These are phyloP conservation scores for Barnettozyma wickerhamii DNA, from an alignment of 805 yeast genomes.

Conservation along the genomic window DNA sequence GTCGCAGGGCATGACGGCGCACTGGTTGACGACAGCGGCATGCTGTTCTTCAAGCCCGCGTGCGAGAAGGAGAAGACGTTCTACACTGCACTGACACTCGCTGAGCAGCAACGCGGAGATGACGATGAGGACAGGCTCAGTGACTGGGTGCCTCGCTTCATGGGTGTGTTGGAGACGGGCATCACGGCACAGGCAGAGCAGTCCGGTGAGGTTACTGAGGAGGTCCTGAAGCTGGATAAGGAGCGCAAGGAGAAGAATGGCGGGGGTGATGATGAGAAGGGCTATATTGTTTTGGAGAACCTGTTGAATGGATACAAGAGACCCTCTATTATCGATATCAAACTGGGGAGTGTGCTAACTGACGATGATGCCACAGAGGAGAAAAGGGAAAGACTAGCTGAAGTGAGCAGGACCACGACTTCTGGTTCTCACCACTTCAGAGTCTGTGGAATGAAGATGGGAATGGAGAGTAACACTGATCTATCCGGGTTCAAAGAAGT, in stretches of 20 bases:
- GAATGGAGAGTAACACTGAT: conserved; percentile 19
- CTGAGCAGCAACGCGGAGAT: conserved; percentile 21
- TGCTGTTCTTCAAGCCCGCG: conserved; percentile 70
- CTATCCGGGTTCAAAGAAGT: conserved; percentile 11
- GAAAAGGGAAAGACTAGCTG: conserved; percentile 54
- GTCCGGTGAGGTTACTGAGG: conserved; percentile 22
- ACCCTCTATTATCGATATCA: conserved; percentile 81
- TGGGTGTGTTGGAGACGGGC: conserved; percentile 56
- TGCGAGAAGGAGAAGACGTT: conserved; percentile 67
- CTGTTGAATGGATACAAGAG: conserved; percentile 50
- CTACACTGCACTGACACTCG: conserved; percentile 39
- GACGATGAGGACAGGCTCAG: conserved; percentile 31
- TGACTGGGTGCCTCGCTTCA: conserved; percentile 60
- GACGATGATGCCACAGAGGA: conserved; percentile 58
- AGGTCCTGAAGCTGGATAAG: conserved; percentile 10
- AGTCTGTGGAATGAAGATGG: conserved; percentile 83
- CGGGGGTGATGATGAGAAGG: conserved; percentile 18
- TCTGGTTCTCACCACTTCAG: conserved; percentile 74
- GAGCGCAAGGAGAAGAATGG: neutral
- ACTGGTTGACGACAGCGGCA: conserved; percentile 55
- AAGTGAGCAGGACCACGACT: conserved; percentile 70
- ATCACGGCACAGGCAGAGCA: conserved; percentile 27
- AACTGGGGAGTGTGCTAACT: conserved; percentile 67
- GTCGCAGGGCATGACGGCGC: conserved; percentile 95
- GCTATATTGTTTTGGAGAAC: conserved; percentile 68